Evolutionary conservation across 768 basidiomycete species (phyloP).

Genomic region (Bullera alba): DNA sequence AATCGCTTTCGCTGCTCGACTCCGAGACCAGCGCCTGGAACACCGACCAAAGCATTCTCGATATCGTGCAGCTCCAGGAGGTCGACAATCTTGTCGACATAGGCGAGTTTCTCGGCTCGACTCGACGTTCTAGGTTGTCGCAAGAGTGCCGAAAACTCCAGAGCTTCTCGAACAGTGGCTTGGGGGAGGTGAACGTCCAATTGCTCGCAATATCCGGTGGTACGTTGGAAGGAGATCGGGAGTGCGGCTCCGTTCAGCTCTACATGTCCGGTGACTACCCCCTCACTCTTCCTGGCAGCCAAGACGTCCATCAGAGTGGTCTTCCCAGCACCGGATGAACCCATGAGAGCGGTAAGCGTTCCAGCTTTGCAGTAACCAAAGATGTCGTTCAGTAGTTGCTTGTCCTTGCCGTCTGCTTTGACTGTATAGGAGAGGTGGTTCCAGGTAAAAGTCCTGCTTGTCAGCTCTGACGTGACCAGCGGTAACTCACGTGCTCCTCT

Average conservation of each 20-base stretch:
- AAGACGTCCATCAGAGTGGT: conserved; percentile 39
- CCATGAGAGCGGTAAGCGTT: conserved; percentile 78
- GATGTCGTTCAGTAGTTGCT: conserved; percentile 59
- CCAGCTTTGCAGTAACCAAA: conserved; percentile 77
- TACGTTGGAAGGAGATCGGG: conserved; percentile 47
- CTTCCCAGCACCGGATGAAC: conserved; percentile 47
- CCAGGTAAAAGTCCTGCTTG: conserved; percentile 45
- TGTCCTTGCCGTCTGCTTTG: conserved; percentile 18
- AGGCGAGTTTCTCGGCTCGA: conserved; percentile 47
- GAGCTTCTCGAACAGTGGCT: conserved; percentile 52
- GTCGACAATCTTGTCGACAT: conserved; percentile 47
- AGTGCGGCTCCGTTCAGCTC: conserved; percentile 47
- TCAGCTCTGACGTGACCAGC: conserved; percentile 1
- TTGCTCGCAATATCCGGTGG: conserved; percentile 47
- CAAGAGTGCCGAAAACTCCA: conserved; percentile 47
- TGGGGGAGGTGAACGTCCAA: conserved; percentile 54
- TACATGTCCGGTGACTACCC: conserved; percentile 47
- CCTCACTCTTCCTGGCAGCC: conserved; percentile 28
- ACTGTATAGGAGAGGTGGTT: conserved; percentile 39
- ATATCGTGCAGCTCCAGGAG: conserved; percentile 50
- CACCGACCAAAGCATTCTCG: conserved; percentile 69
- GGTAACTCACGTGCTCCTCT: background rate
- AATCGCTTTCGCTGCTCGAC: conserved; percentile 25
- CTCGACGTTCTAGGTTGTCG: conserved; percentile 42
- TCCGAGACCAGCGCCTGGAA: conserved; percentile 29